Percentiles rank a stretch among this genome's conserved stretches.
Evolutionary conservation across 371 early-diverging fungal genomes (phyloP).

Genomic region (Furculomyces boomerangus): DNA sequence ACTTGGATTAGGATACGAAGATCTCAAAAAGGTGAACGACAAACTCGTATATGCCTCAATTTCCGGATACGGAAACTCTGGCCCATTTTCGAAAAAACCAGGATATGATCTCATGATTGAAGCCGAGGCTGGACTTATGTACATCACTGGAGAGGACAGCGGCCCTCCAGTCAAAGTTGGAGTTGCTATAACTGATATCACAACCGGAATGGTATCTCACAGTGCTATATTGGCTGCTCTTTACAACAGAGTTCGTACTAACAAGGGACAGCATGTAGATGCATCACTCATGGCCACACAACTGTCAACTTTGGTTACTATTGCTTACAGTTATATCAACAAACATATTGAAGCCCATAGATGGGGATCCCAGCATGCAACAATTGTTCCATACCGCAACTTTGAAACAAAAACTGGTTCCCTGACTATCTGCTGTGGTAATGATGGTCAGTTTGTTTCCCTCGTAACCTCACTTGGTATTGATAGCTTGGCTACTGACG

Average conservation of each 20-base stretch:
- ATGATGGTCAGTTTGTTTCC: conserved; percentile 52
- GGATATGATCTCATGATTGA: conserved; percentile 92
- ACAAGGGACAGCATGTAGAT: conserved; percentile 66
- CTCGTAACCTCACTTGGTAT: conserved; percentile 33
- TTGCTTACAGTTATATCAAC: conserved; percentile 68
- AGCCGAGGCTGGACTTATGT: conserved; percentile 87
- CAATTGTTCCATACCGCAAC: conserved; percentile 85
- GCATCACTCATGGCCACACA: conserved; percentile 71
- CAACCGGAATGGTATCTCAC: conserved; percentile 72
- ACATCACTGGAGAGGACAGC: conserved; percentile 75
- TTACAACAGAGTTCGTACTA: conserved; percentile 39
- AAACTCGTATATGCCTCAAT: conserved; percentile 75
- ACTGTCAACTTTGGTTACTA: conserved; percentile 71
- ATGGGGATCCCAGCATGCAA: conserved; percentile 74
- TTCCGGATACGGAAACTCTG: conserved; percentile 66
- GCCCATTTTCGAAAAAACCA: conserved; percentile 57
- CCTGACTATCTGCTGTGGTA: conserved; percentile 78
- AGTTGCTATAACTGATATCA: conserved; percentile 80
- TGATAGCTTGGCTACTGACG: conserved; percentile 27
- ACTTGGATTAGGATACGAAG: conserved; percentile 59
- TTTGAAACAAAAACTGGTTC: conserved; percentile 63
- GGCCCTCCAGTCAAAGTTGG: conserved; percentile 85
- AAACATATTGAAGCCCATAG: conserved; percentile 59
- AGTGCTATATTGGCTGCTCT: conserved; percentile 78
- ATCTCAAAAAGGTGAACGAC: conserved; percentile 47